phyloP scores from a whole-genome alignment of 352 stramenopile genomes.

The Thalassiosira mediterranea region DNA sequence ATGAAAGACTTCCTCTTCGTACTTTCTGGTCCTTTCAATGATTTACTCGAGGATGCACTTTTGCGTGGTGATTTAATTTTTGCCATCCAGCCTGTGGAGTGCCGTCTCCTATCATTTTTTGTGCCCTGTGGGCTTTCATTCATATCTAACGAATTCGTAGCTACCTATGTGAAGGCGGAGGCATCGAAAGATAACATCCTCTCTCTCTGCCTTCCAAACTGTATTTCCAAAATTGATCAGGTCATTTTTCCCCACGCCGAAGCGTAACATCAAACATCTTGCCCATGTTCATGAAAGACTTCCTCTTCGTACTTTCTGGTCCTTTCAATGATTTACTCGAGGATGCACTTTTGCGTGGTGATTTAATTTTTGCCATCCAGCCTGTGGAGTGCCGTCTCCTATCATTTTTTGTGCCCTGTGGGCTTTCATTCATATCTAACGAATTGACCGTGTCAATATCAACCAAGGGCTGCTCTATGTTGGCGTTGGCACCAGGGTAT shows the following conservation, averaged over 20 bases:
- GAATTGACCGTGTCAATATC: slow-evolving; percentile 18
- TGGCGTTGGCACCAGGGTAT: no score
- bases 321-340: slow-evolving; percentile 52
- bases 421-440: slow-evolving; percentile 30
- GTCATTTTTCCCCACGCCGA: slow-evolving; percentile 22
- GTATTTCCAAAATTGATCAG: no score
- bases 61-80: slow-evolving; percentile 40
- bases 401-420: slow-evolving; percentile 5
- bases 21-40: slow-evolving; percentile 60
- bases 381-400: slow-evolving; percentile 3
- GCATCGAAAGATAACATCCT: no score
- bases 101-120: slow-evolving; percentile 10
- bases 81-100: slow-evolving; percentile 22
- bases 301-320: slow-evolving; percentile 64
- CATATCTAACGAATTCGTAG: slow-evolving; percentile 27
- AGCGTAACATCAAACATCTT: no score
- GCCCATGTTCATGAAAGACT: slow-evolving; percentile 42
- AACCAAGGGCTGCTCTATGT: background rate
- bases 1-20: slow-evolving; percentile 59
- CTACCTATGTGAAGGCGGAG: no score
- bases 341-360: slow-evolving; percentile 18
- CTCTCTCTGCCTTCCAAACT: no score
- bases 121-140: slow-evolving; percentile 13
- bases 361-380: slow-evolving; percentile 46
- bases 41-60: slow-evolving; percentile 31